Evolutionary conservation across 129 eudicot species (phyloP), one percentile per base, ranked within the genome.

Genomic region (Helichrysum umbraculigerum): DNA sequence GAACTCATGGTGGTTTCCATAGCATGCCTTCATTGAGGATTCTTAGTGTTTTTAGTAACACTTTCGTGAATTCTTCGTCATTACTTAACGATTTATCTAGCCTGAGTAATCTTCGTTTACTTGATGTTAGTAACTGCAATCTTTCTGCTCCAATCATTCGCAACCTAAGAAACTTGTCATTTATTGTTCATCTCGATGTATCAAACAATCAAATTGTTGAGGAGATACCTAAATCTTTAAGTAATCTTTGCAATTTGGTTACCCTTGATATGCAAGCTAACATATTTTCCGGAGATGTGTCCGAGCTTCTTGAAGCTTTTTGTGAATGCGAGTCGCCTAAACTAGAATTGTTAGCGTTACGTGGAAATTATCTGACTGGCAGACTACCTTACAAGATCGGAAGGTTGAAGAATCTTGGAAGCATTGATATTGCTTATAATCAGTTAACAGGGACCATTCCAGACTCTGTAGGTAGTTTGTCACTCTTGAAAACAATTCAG

Each of bases 51-150:
- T 61, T 59, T 15, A 22, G n/a, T 4, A 59, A 74, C 15, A 15
- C 28, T 15, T 74, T 74, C 14, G 8, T 74, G 37, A 74, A 74
- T 60, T 60, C 78, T 25, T 15, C 29, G 0, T 73, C 11, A 0
- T 15, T 73, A 22, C 39, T 74, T 16, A 59, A 74, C 3, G 78
- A 42, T 0, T 39, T 74, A 42, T 25, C 69, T 22, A 60, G 78
- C 68, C 7, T 74, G 61, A 25, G 69, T 74, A 25, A 74, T 74
- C 78, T 60, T 41, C 69, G 59, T 39, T 0, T 74, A 0, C 78
- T 74, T 74, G 78, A 74, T 74, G 78, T 74, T 74, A 60, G 70
- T 74, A 22, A 25, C 3, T 74, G 78, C 54, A 7, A 74, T 61
- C 12, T 74, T 41, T 74, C 70, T 15, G 56, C 42, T 35, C 78